Evolutionary conservation across 208 protist species (phyloP).

Genomic region (Trypanosomatidae sp.): DNA sequence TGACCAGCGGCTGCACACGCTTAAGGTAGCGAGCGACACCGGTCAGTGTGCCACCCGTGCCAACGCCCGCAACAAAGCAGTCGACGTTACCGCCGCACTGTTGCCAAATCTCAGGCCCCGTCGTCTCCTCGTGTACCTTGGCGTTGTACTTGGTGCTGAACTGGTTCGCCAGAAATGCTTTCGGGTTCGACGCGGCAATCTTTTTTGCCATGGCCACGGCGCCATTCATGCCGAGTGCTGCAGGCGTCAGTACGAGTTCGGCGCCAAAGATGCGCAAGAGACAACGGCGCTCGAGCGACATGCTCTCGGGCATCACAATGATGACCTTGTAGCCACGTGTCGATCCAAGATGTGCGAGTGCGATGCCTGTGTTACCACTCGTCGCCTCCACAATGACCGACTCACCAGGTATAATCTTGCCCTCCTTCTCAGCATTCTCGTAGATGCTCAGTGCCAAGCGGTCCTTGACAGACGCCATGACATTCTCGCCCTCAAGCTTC

Average conservation of each 20-base stretch:
- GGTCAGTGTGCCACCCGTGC: conserved; percentile 80
- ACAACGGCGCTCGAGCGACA: conserved; percentile 79
- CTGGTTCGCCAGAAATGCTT: conserved; percentile 73
- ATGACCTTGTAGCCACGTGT: conserved; percentile 79
- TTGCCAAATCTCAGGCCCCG: conserved; percentile 81
- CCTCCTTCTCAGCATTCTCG: conserved; percentile 72
- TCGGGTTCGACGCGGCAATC: conserved; percentile 51
- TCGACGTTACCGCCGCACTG: conserved; percentile 71
- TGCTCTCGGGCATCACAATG: conserved; percentile 86
- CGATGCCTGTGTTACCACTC: conserved; percentile 86
- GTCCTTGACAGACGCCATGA: conserved; percentile 81
- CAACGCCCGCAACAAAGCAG: conserved; percentile 77
- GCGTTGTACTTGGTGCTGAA: conserved; percentile 83
- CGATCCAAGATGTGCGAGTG: conserved; percentile 68
- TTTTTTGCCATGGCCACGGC: conserved; percentile 68
- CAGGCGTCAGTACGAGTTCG: conserved; percentile 82
- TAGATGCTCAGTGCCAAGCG: conserved; percentile 69
- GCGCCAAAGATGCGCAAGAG: conserved; percentile 78
- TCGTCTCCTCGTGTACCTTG: conserved; percentile 81
- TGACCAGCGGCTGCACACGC: conserved; percentile 22
- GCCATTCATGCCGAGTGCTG: conserved; percentile 81
- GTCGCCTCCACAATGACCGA: conserved; percentile 82
- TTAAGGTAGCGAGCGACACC: conserved; percentile 64
- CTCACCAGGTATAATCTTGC: conserved; percentile 63
- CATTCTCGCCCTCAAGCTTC: conserved; percentile 82